Evolutionary conservation across 306 rosid species (phyloP), one percentile per base, ranked within the genome.

Genomic region (Trifolium dubium): DNA sequence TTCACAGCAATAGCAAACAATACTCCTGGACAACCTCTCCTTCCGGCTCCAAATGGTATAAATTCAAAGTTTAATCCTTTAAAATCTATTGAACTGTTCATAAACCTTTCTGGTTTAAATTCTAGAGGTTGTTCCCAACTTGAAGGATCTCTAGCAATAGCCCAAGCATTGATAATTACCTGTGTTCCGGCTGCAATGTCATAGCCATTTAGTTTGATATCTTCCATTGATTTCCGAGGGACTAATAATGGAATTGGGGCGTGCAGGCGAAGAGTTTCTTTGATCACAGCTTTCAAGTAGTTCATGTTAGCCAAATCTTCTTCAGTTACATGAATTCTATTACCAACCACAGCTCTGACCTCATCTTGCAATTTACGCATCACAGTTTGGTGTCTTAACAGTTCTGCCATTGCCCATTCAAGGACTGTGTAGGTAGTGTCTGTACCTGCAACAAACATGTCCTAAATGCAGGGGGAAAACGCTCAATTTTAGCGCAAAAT

Each of bases 391-490:
- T 63, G 68, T 66, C 29, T 71, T 41, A 72, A 44, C 1, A 78
- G 73, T 32, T 78, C 82, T 30, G 78, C 10, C 82, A 78, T 32
- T 18, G 73, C 75, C 82, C 82, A 78, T 37, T 78, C 82, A 18
- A 78, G 7, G 2, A 30, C 53, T 17, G 82, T 41, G 43, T 64
- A 6, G 10, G 77, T 78, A 2, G 78, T 72, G 18, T 72, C 82
- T 0, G 82, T 71, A 6, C 82, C 82, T 0, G 69, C 82, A 9
- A 2, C 73, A 72, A 44, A 44, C 50, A 44, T 12, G 50, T 44
- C 15, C 23, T 23, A 54, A 31, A 23, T 23, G 23, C 1, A 23
- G 23, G 23, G 23, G 23, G 23, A 1, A 23, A 23, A 23, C 23
- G 1, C 23, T 23, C 23, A 23, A 23, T 23, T 23, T 0, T 23